These are phyloP conservation scores for Centrapalus pauciflorus DNA, from an alignment of 129 eudicot species.

Conservation along the genomic window DNA sequence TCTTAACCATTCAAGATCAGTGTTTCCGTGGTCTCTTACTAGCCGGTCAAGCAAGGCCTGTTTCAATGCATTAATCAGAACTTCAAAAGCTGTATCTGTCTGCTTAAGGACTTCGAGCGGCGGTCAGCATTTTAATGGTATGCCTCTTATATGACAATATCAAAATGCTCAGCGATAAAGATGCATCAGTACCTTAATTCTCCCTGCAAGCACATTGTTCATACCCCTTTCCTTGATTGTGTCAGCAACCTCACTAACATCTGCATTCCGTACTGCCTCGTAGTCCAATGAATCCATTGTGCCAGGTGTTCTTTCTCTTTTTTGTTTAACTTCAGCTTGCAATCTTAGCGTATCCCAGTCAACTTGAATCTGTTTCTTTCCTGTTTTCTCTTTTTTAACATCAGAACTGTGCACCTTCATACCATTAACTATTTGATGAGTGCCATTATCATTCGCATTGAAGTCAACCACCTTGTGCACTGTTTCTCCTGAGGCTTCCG, in stretches of 20 bases:
- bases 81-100: slow-evolving; percentile 5
- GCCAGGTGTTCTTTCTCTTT: slow-evolving; percentile 47
- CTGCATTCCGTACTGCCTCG: slow-evolving; percentile 71
- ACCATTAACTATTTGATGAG: slow-evolving; percentile 15
- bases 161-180: background rate
- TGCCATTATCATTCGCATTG: slow-evolving; percentile 13
- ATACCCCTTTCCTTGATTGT: slow-evolving; percentile 92
- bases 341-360: slow-evolving; percentile 79
- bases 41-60: slow-evolving; percentile 85
- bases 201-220: slow-evolving; percentile 88
- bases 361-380: slow-evolving; percentile 38
- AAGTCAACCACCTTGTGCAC: slow-evolving; percentile 34
- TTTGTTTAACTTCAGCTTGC: slow-evolving; percentile 46
- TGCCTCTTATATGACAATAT: background rate
- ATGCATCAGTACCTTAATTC: slow-evolving; percentile 60
- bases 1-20: slow-evolving; percentile 93
- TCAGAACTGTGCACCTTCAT: slow-evolving; percentile 24
- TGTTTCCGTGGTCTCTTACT: slow-evolving; percentile 81
- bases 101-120: background rate
- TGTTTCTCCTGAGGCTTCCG: slow-evolving; percentile 25
- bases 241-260: slow-evolving; percentile 70
- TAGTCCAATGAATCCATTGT: slow-evolving; percentile 89
- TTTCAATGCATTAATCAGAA: slow-evolving; percentile 8
- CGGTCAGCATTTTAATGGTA: background rate
- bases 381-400: slow-evolving; percentile 36